Base-by-base conservation (phyloP, 495 filamentous ascomycete genomes). In the Podospora pseudoanserina region DNA sequence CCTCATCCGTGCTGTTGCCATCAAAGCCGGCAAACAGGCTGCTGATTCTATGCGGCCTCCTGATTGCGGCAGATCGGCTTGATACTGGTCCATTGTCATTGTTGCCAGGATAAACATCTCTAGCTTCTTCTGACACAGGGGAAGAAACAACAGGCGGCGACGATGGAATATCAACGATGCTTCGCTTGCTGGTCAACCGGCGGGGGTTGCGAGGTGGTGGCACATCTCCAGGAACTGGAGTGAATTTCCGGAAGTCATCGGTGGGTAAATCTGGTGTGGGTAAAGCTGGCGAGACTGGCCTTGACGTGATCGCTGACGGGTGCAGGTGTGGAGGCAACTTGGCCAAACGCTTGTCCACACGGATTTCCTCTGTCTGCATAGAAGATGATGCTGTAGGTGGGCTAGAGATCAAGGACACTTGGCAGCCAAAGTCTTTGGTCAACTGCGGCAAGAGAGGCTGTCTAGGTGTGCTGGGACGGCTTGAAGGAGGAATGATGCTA, bases 351-450 rank as follows among this genome's bases (percentile, higher is more conserved):
- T 85, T 86, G 75, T 94, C 93, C 19, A 93, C 83, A 58, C 88
- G 82, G 68, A 97, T 96, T 68, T 90, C 89, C 66, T 97, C 93
- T 11, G 95, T 99, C 81, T 99, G 96, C 57, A 96, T 86, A 4
- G 91, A 89, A 19, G 86, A 72, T 18, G 92, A 92, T 56, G 86
- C 85, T 15, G 86, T 89, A 6, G 82, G 74, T 15, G 77, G 72
- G 66, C 77, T 71, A 71, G 71, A 68, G 16, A 78, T 67, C 53
- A 85, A 71, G 11, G 79, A 79, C 39, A 84, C 84, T 65, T 87
- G 85, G 68, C 84, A 86, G n/a, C 83, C 84, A 34, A 83, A 77
- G 73, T 88, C 83, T 67, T 85, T 89, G 67, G 77, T 77, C 67
- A 85, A 76, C 67, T 83, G 85, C 49, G 86, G 86, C 27, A 86